These are phyloP conservation scores for Colletotrichum tabaci DNA, from an alignment of 2,329 filamentous ascomycete species.

Conservation along the genomic window DNA sequence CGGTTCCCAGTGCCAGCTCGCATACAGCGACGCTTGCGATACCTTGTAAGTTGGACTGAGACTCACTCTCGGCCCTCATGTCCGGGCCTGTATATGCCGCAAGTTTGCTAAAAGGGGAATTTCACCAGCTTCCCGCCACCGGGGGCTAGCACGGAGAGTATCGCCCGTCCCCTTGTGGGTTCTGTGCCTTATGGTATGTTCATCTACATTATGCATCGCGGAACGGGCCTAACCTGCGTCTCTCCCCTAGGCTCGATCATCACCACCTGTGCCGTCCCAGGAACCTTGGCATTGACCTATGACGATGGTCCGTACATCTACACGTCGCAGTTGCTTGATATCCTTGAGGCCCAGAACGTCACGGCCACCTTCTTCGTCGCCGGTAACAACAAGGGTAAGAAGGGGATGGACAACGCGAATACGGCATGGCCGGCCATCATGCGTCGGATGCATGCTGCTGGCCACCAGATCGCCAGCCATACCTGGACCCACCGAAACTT, in stretches of 20 bases:
- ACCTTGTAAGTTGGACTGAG: slow-evolving; percentile 53
- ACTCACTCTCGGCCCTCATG: slow-evolving; percentile 1
- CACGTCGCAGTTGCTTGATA: slow-evolving; percentile 59
- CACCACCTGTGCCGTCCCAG: slow-evolving; percentile 54
- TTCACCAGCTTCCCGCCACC: slow-evolving; percentile 49
- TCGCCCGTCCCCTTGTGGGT: slow-evolving; percentile 51
- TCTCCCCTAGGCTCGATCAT: slow-evolving; percentile 50
- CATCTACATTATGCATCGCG: slow-evolving; percentile 42
- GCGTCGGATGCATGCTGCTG: slow-evolving; percentile 56
- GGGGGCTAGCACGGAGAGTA: slow-evolving; percentile 50
- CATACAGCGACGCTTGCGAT: slow-evolving; percentile 58
- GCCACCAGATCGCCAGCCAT: slow-evolving; percentile 63
- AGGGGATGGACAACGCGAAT: slow-evolving; percentile 56
- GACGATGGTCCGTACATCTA: slow-evolving; percentile 63
- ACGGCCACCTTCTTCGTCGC: slow-evolving; percentile 61
- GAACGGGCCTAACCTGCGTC: slow-evolving; percentile 42
- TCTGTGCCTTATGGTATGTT: slow-evolving; percentile 57
- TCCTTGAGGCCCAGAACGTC: slow-evolving; percentile 50
- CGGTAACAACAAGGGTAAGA: slow-evolving; percentile 59
- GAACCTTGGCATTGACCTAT: slow-evolving; percentile 61
- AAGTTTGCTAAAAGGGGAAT: slow-evolving; percentile 2
- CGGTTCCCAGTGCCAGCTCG: slow-evolving; percentile 57
- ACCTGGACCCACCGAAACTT: slow-evolving; percentile 56
- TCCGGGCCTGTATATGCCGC: not conserved
- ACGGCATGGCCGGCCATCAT: slow-evolving; percentile 55